Percentiles rank a stretch among this genome's conserved stretches.
These are phyloP conservation scores for Tillandsia fasciculata DNA, from an alignment of 176 grass and related monocot genomes.

Conservation along the genomic window DNA sequence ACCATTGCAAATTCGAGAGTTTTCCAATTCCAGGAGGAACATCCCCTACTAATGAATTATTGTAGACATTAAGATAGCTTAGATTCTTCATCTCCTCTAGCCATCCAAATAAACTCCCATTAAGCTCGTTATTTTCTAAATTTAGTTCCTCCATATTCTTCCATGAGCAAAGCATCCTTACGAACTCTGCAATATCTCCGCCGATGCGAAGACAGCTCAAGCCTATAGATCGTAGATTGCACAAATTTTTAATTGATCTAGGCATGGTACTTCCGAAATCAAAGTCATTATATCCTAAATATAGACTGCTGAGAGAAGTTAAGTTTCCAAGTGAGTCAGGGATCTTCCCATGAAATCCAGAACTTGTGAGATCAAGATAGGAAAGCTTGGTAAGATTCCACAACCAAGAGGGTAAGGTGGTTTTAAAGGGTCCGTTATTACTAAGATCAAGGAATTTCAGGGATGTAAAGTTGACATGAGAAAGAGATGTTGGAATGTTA, in stretches of 20 bases:
- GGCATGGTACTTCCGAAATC: neutral
- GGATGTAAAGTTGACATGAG: conserved; percentile 19
- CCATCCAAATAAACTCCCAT: neutral
- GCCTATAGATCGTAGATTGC: conserved; percentile 4
- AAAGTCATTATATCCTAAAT: neutral
- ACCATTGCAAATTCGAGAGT: neutral
- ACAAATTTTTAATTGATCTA: conserved; percentile 10
- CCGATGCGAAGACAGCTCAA: neutral
- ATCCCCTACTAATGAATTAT: conserved; percentile 14
- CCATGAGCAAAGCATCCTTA: neutral
- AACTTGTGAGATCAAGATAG: neutral
- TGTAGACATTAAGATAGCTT: neutral
- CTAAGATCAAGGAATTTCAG: conserved; percentile 5
- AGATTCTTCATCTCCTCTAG: conserved; percentile 2
- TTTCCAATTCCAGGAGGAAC: conserved; percentile 14
- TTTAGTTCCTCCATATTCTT: neutral
- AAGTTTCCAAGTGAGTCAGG: neutral
- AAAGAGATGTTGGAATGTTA: neutral
- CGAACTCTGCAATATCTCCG: conserved; percentile 13
- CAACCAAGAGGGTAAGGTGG: conserved; percentile 6
- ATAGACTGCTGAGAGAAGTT: neutral
- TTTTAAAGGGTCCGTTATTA: neutral
- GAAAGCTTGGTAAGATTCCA: conserved; percentile 15
- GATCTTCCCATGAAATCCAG: neutral
- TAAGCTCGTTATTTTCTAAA: no score